Percentiles rank a stretch among this genome's conserved stretches.
Evolutionary conservation across 2,329 filamentous ascomycete species (phyloP).

Genomic region (Cyclaneusma minus): DNA sequence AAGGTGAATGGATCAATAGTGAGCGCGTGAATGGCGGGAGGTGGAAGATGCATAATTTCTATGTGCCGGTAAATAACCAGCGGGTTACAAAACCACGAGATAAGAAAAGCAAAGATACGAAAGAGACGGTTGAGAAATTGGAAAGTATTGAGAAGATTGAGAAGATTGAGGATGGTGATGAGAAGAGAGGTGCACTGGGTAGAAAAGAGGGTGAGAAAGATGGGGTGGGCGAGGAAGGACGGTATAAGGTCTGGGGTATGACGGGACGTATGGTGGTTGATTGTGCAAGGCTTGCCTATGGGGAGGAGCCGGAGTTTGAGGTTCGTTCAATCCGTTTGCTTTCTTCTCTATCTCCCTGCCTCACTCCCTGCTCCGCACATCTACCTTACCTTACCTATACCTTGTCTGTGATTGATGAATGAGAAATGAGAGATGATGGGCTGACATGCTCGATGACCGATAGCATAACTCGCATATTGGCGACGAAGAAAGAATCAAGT

Average conservation of each 20-base stretch:
- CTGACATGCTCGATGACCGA: slow-evolving; percentile 3
- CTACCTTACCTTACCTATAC: slow-evolving; percentile 2
- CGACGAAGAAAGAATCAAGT: slow-evolving; percentile 49
- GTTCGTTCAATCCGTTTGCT: slow-evolving; percentile 27
- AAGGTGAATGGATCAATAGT: slow-evolving; percentile 63
- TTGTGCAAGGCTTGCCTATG: slow-evolving; percentile 72
- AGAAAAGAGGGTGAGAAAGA: slow-evolving; percentile 30
- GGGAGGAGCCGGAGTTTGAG: slow-evolving; percentile 71
- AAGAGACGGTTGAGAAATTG: too few species aligned
- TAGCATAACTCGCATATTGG: slow-evolving; percentile 17
- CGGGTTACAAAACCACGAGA: slow-evolving; percentile 42
- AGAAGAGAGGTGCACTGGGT: slow-evolving; percentile 28
- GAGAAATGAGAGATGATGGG: slow-evolving; percentile 33
- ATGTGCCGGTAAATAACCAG: slow-evolving; percentile 64
- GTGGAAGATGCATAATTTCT: slow-evolving; percentile 89
- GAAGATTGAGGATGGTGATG: slow-evolving; percentile 19
- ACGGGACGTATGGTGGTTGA: slow-evolving; percentile 84
- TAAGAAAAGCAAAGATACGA: too few species aligned
- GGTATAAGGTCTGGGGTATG: slow-evolving; percentile 90
- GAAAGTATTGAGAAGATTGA: too few species aligned
- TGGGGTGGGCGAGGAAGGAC: slow-evolving; percentile 29
- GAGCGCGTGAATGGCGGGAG: slow-evolving; percentile 62
- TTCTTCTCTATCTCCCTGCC: too few species aligned
- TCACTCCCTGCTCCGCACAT: too few species aligned
- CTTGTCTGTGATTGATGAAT: not conserved